phyloP scores from a whole-genome alignment of 805 yeast species.

The Kodamaea kakaduensis region DNA sequence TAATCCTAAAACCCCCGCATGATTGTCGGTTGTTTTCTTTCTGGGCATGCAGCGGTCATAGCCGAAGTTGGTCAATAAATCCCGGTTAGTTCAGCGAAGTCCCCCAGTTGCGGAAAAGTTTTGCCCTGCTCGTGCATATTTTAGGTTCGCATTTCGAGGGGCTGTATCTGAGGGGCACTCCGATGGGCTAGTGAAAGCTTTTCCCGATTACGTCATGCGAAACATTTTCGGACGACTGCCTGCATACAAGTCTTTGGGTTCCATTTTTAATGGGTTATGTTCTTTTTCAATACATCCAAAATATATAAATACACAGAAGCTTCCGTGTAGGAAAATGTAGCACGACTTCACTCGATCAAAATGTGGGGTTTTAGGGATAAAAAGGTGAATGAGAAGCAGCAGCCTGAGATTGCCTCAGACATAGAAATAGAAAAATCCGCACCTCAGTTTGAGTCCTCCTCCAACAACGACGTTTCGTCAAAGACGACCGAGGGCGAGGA shows the following conservation, averaged over 20 bases:
- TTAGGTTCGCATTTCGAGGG: too few relatives aligned
- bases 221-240: neutral
- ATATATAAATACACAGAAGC: slow-evolving; percentile 1
- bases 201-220: neutral
- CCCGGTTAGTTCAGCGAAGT: neutral
- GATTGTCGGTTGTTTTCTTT: neutral
- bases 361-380: slow-evolving; percentile 1
- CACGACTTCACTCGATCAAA: too few relatives aligned
- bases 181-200: neutral
- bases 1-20: neutral
- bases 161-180: neutral
- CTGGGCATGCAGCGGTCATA: neutral
- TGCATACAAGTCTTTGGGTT: too few relatives aligned
- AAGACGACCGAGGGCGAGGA: slow-evolving; percentile 5
- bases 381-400: slow-evolving; percentile 2
- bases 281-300: too few relatives aligned
- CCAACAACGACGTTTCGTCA: slow-evolving; percentile 2
- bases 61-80: neutral
- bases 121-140: too few relatives aligned
- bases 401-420: neutral
- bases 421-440: slow-evolving; percentile 3
- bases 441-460: neutral
- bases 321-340: neutral
- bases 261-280: too few relatives aligned
- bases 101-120: too few relatives aligned